These are phyloP conservation scores for Malus domestica DNA, from an alignment of 306 rosid species.

Conservation along the genomic window ASM211411v1 NC_041796.1:7276001-7276500, in stretches of 20 bases:
- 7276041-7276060: not conserved
- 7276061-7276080: not conserved
- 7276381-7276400: slow-evolving; percentile 80
- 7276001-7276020: slow-evolving; percentile 5
- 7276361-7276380: slow-evolving; percentile 61
- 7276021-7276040: slow-evolving; percentile 2
- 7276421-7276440: slow-evolving; percentile 49
- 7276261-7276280: slow-evolving; percentile 80
- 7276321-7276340: slow-evolving; percentile 60
- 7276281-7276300: slow-evolving; percentile 42
- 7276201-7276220: slow-evolving; percentile 35
- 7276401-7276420: slow-evolving; percentile 58
- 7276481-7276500: slow-evolving; percentile 81
- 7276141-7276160: slow-evolving; percentile 24
- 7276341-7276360: slow-evolving; percentile 71
- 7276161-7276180: slow-evolving; percentile 33
- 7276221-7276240: slow-evolving; percentile 28
- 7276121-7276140: not conserved
- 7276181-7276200: slow-evolving; percentile 21
- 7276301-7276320: slow-evolving; percentile 61
- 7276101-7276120: slow-evolving; percentile 6
- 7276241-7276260: slow-evolving; percentile 67
- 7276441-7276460: slow-evolving; percentile 53
- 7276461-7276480: slow-evolving; percentile 84
- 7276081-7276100: not conserved